These are phyloP conservation scores for Penicillium digitatum DNA, from an alignment of 2,329 filamentous ascomycete genomes.

Conservation along the genomic window DNA sequence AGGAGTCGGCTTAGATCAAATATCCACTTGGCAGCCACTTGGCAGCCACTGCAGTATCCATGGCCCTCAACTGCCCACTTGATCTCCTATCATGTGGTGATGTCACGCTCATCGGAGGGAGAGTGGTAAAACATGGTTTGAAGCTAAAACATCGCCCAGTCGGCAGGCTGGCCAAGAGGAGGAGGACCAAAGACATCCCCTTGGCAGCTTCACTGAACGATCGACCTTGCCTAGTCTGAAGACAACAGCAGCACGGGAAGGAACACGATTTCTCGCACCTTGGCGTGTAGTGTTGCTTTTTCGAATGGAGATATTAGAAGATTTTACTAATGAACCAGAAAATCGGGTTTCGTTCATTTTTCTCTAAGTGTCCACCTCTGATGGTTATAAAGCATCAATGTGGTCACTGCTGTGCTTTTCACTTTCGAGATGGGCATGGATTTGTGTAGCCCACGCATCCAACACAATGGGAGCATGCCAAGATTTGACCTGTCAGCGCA, in stretches of 20 bases:
- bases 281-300: conserved; percentile 6
- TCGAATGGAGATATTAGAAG: not conserved
- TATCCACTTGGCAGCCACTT: not conserved
- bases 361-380: not conserved
- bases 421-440: not conserved
- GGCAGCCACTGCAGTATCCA: not conserved
- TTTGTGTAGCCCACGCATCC: not conserved
- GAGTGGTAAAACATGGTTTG: not conserved
- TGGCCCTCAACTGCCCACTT: not conserved
- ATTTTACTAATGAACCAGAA: not conserved
- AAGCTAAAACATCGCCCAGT: not conserved
- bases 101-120: not conserved
- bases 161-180: not conserved
- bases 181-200: not conserved
- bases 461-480: not conserved
- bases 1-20: not conserved
- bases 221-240: not conserved
- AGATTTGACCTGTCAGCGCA: conserved; percentile 1
- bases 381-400: not conserved
- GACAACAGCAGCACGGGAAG: not conserved
- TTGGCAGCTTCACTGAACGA: not conserved
- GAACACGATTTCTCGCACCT: not conserved
- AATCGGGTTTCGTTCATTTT: not conserved
- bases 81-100: conserved; percentile 1
- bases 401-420: not conserved